Base-by-base conservation (phyloP, 768 basidiomycete genomes). In the Boletus sp. region DNA sequence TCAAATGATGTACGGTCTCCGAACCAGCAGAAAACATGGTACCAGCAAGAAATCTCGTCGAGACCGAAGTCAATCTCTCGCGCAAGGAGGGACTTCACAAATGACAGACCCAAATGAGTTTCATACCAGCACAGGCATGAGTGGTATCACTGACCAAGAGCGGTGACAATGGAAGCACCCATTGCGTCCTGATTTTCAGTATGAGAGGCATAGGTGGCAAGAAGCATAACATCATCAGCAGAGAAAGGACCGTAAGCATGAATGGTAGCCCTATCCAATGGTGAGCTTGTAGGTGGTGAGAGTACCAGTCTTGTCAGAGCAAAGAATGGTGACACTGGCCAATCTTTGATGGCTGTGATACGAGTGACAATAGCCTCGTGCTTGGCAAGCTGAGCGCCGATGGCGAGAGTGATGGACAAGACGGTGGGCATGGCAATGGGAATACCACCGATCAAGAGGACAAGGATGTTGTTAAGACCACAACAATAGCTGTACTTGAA, bases 371-470 rank as follows among this genome's bases (percentile, higher is more conserved):
- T 98, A 63, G 95, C 95, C 83, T 98, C 96, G 85, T 98, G 92
- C 81, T 95, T 95, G 68, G 96, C 96, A 63, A 98, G 87, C 73
- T 98, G 95, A 40, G 95, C 96, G 77, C 95, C 95, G 71, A 98
- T 95, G 52, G 95, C 96, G 70, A 98, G 92, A 24, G 96, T 98
- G 78, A 98, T 96, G 56, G 94, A 97, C 58, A 98, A 77, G 63
- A 98, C 95, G 58, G 96, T 98, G 64, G 96, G 96, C 96, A 98
- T 98, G 72, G 96, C 96, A 76, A 98, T 98, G 68, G 96, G 96
- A 71, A 98, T 98, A 80, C 96, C 96, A 81, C 96, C 96, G 77
- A 98, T 98, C 84, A 98, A 83, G 73, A 98, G 90, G n/a, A n/a
- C n/a, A n/a, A n/a, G n/a, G n/a, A n/a, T n/a, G n/a, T n/a, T n/a